Conservation (phyloP, 352 stramenopile species). For the Globisporangium echinulatum region DNA sequence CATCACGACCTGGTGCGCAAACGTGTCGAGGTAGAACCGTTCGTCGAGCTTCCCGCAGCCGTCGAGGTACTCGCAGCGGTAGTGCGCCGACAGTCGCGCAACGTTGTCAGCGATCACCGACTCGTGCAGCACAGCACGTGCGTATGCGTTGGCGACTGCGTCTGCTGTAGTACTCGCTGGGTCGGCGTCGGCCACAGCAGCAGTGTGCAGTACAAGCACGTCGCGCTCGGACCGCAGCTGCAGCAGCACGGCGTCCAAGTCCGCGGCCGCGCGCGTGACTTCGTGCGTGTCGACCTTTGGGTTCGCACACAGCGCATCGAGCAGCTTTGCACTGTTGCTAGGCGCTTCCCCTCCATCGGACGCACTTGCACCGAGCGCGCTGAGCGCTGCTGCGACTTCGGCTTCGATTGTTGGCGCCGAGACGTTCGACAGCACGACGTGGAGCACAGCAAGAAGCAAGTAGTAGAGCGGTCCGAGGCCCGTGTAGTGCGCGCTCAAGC, state of each 20-base stretch:
- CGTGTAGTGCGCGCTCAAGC: slow-evolving; percentile 32
- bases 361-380: slow-evolving; percentile 37
- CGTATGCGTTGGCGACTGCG: slow-evolving; percentile 8
- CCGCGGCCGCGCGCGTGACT: slow-evolving; percentile 29
- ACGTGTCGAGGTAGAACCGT: slow-evolving; percentile 39
- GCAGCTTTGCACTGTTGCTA: slow-evolving; percentile 22
- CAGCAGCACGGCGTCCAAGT: slow-evolving; percentile 36
- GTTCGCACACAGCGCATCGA: slow-evolving; percentile 39
- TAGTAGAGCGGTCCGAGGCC: slow-evolving; percentile 73
- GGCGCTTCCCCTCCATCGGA: background rate
- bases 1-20: slow-evolving; percentile 27
- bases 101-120: slow-evolving; percentile 40
- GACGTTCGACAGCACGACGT: slow-evolving; percentile 48
- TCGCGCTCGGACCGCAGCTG: background rate
- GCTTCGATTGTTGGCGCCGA: slow-evolving; percentile 51
- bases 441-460: slow-evolving; percentile 65
- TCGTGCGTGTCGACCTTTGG: slow-evolving; percentile 41
- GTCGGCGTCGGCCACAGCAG: background rate
- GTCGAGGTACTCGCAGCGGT: slow-evolving; percentile 38
- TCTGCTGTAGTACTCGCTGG: background rate
- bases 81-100: slow-evolving; percentile 23
- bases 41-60: slow-evolving; percentile 54
- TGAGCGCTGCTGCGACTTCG: slow-evolving; percentile 72
- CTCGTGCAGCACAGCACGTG: slow-evolving; percentile 26
- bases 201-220: too few species aligned